Evolutionary conservation across 805 yeast species (phyloP), one percentile per base, ranked within the genome.

Genomic region (Metschnikowia lunata): DNA sequence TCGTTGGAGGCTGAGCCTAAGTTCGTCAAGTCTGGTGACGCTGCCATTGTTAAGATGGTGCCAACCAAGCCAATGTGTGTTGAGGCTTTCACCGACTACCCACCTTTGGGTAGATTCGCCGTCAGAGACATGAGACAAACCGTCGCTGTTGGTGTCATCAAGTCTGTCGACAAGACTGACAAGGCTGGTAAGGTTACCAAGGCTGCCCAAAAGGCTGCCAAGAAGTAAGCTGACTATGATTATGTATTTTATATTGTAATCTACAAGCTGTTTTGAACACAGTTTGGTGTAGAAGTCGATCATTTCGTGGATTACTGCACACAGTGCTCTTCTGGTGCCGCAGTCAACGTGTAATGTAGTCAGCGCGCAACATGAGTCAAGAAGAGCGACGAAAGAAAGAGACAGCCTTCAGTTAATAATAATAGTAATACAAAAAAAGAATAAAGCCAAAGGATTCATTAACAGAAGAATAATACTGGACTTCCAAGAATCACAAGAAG

Each of bases 71-170:
- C 71, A 58, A 64, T 66, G 71, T 65, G 66, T 64, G 71, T 66
- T 62, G 71, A 66, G 62, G 63, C 71, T 47, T 66, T 65, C 69
- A 62, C 69, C 50, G 72, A 66, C 58, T 67, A 63, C 70, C 72
- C 72, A 61, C 72, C 72, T 58, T 67, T 66, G 59, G 72, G 71
- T 61, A 63, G 72, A 63, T 67, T 67, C 64, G 73, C 73, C 72
- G 97, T 89, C 82, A 90, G 97, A 86, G 97, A 89, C 79, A 89
- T 89, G 97, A 87, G 97, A 86, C 97, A 89, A 80, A 90, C 97
- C 65, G 97, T 90, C 67, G 97, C 97, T 72, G 97, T 90, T 72
- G 97, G 97, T 87, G 96, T 90, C 71, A 86, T 91, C 86, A 91
- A 91, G 84, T 75, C 88, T 57, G 96, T 88, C 64, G 95, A 79